Percentiles rank a stretch among this genome's conserved stretches.
These are phyloP conservation scores for Phaeosphaeriaceae sp. DNA, from an alignment of 2,329 filamentous ascomycete species.

Conservation along the genomic window DNA sequence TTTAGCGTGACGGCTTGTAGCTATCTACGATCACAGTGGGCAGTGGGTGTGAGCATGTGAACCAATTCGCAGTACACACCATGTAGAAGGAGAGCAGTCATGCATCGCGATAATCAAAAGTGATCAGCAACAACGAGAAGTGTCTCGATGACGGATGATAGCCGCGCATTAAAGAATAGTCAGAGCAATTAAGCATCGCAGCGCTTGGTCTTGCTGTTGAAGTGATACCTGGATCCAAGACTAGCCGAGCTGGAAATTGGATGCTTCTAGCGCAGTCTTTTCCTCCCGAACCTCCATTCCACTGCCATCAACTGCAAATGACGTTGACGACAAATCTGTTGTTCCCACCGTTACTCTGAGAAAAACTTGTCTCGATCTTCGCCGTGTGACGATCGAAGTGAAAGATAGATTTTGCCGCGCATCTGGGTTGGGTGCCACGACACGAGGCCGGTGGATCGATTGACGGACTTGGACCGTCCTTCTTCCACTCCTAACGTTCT, in stretches of 20 bases:
- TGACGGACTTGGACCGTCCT: slow-evolving; percentile 39
- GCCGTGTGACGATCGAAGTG: slow-evolving; percentile 15
- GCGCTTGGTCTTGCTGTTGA: background rate
- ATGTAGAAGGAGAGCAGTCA: background rate
- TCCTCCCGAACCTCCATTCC: slow-evolving; percentile 38
- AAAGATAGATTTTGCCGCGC: slow-evolving; percentile 19
- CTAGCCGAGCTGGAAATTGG: slow-evolving; percentile 48
- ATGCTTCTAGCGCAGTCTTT: slow-evolving; percentile 42
- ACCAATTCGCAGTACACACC: background rate
- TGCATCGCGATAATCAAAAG: background rate
- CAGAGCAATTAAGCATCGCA: background rate
- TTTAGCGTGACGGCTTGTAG: background rate
- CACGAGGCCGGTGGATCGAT: slow-evolving; percentile 44
- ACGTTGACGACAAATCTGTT: slow-evolving; percentile 20
- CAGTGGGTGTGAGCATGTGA: background rate
- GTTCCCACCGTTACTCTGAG: slow-evolving; percentile 12
- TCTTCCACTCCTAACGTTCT: slow-evolving; percentile 28
- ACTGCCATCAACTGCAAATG: slow-evolving; percentile 29
- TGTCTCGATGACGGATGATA: background rate
- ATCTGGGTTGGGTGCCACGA: slow-evolving; percentile 42
- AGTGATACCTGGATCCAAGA: slow-evolving; percentile 27
- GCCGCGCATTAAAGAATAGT: background rate
- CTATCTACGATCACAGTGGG: background rate
- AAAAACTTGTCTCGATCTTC: slow-evolving; percentile 20
- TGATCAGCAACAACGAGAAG: background rate